phyloP scores from a whole-genome alignment of 2,329 filamentous ascomycete genomes.

The Fusarium sp. region DNA sequence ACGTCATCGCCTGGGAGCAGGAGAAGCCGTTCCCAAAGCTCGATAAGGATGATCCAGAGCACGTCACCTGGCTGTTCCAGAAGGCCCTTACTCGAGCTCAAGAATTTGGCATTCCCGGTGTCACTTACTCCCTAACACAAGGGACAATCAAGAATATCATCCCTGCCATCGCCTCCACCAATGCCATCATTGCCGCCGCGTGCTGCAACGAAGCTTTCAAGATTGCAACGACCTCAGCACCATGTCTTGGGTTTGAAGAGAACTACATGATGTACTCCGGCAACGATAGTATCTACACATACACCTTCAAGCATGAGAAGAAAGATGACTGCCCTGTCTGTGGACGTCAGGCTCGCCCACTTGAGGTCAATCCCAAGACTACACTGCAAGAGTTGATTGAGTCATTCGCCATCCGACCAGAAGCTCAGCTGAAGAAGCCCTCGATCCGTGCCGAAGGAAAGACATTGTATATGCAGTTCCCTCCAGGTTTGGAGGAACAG shows the following conservation, averaged over 20 bases:
- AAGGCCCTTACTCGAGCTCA: slow-evolving; percentile 83
- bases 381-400: slow-evolving; percentile 90
- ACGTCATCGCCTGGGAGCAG: slow-evolving; percentile 96
- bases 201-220: slow-evolving; percentile 99
- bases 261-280: slow-evolving; percentile 99
- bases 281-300: slow-evolving; percentile 95
- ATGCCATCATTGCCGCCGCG: slow-evolving; percentile 93
- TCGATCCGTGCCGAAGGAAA: slow-evolving; percentile 83
- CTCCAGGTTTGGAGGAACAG: slow-evolving; percentile 83
- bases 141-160: slow-evolving; percentile 99
- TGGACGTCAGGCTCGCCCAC: slow-evolving; percentile 81
- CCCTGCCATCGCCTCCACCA: slow-evolving; percentile 96
- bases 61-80: slow-evolving; percentile 96
- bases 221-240: slow-evolving; percentile 85
- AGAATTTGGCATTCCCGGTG: slow-evolving; percentile 90
- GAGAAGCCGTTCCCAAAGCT: slow-evolving; percentile 85
- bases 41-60: slow-evolving; percentile 95
- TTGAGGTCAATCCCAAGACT: slow-evolving; percentile 75
- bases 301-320: slow-evolving; percentile 94
- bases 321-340: slow-evolving; percentile 97
- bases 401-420: slow-evolving; percentile 82
- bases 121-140: slow-evolving; percentile 95
- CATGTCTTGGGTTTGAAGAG: slow-evolving; percentile 79
- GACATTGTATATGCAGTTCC: slow-evolving; percentile 90
- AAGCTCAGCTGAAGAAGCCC: slow-evolving; percentile 94